A percentile compares a stretch with the other conserved stretches of the same genome.
Evolutionary conservation across 768 basidiomycete species (phyloP).

Genomic region (Mycena olivaceomarginata): DNA sequence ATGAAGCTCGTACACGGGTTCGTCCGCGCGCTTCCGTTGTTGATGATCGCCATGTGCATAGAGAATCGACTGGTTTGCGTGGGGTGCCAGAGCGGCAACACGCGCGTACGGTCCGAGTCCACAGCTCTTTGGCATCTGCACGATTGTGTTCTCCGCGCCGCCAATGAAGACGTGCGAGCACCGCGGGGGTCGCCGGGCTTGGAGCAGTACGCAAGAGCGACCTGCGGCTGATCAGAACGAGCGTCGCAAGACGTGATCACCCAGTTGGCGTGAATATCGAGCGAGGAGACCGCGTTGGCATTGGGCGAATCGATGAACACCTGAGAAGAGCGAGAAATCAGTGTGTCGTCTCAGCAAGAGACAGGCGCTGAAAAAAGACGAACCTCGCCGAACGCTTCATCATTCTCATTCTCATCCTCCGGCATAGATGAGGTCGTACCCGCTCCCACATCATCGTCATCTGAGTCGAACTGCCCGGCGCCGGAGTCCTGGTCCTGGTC

Average conservation of each 20-base stretch:
- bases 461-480: neutral
- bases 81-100: neutral
- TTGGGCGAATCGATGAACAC: slow-evolving; percentile 28
- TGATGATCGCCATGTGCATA: neutral
- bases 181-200: neutral
- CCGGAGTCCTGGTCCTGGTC: slow-evolving; percentile 3
- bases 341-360: slow-evolving; percentile 15
- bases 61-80: slow-evolving; percentile 3
- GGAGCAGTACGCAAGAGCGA: slow-evolving; percentile 11
- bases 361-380: slow-evolving; percentile 8
- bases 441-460: neutral
- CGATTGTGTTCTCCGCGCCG: slow-evolving; percentile 19
- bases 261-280: slow-evolving; percentile 10
- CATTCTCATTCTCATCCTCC: neutral
- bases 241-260: slow-evolving; percentile 8
- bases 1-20: neutral
- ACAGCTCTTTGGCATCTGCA: neutral
- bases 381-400: neutral
- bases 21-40: no score
- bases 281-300: neutral
- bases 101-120: slow-evolving; percentile 17
- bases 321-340: slow-evolving; percentile 5
- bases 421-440: neutral
- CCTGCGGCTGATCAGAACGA: slow-evolving; percentile 10
- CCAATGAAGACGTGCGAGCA: slow-evolving; percentile 27